Conservation (phyloP, 1,284 basidiomycete genomes). For the Jaminaea rosea region DNA sequence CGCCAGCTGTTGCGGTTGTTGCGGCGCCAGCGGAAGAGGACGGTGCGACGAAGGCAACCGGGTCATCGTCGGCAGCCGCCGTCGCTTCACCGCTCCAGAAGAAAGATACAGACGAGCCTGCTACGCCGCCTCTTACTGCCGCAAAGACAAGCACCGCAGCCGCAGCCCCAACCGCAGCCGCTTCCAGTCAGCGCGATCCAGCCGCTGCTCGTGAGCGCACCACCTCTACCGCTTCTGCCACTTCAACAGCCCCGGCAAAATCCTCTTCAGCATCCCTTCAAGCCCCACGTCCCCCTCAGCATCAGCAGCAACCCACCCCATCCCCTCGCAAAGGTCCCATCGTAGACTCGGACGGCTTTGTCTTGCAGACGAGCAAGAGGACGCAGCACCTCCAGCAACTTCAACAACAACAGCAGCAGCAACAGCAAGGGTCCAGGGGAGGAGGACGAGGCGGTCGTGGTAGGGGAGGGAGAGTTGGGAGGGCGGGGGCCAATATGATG, state of each 20-base stretch:
- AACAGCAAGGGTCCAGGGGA: not conserved
- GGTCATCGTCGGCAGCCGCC: not conserved
- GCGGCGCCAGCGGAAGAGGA: too few species aligned
- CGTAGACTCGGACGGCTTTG: constrained; percentile 7
- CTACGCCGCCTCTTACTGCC: not conserved
- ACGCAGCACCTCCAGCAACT: not conserved
- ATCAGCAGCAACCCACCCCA: not conserved
- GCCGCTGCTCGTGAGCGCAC: not conserved
- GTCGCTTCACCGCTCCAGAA: not conserved
- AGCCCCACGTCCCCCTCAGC: not conserved
- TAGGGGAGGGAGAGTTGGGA: not conserved
- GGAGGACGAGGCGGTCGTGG: not conserved
- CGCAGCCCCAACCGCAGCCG: not conserved
- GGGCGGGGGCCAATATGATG: not conserved
- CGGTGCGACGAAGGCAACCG: too few species aligned
- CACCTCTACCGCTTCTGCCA: not conserved
- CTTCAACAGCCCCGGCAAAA: not conserved
- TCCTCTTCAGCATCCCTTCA: not conserved
- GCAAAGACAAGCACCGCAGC: not conserved
- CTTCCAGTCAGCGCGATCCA: not conserved
- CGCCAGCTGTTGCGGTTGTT: not conserved
- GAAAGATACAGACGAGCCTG: not conserved
- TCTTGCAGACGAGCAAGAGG: constrained; percentile 2
- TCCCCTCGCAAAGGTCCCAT: constrained; percentile 3
- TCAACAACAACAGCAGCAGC: constrained; percentile 3